Percentiles rank a stretch among this genome's conserved stretches.
phyloP scores from a whole-genome alignment of 345 rosid species.

The Melaleuca quinquenervia region DNA sequence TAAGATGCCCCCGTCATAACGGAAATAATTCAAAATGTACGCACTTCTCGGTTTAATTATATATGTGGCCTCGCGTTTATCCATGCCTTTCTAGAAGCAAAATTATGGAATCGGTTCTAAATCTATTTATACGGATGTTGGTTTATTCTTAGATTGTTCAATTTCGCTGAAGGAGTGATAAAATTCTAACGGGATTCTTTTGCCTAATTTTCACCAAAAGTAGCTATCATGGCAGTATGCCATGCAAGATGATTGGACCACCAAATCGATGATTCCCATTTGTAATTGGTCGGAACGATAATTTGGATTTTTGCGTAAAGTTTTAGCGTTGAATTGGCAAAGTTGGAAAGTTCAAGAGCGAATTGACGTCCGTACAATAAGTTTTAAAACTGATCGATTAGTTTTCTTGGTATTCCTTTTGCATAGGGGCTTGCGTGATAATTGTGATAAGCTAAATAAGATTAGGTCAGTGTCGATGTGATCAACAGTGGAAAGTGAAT shows the following conservation, averaged over 20 bases:
- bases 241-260: neutral
- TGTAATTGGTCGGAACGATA: neutral
- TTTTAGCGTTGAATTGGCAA: neutral
- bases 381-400: neutral
- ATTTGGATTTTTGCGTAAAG: neutral
- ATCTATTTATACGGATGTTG: neutral
- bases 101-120: neutral
- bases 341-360: rapidly evolving
- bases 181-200: neutral
- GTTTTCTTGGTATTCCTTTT: neutral
- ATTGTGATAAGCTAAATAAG: neutral
- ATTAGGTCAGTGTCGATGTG: neutral
- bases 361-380: neutral
- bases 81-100: neutral
- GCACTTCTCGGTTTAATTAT: neutral
- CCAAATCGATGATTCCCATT: neutral
- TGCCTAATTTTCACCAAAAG: neutral
- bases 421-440: neutral
- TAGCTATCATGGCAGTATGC: rapidly evolving
- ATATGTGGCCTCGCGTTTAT: neutral
- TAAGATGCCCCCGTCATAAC: neutral
- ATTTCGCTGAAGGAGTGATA: too few relatives aligned
- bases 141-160: too few relatives aligned
- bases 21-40: neutral
- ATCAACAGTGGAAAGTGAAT: neutral